Base-by-base conservation (phyloP, 108 stramenopile genomes). In the Skeletonema costatum region DNA sequence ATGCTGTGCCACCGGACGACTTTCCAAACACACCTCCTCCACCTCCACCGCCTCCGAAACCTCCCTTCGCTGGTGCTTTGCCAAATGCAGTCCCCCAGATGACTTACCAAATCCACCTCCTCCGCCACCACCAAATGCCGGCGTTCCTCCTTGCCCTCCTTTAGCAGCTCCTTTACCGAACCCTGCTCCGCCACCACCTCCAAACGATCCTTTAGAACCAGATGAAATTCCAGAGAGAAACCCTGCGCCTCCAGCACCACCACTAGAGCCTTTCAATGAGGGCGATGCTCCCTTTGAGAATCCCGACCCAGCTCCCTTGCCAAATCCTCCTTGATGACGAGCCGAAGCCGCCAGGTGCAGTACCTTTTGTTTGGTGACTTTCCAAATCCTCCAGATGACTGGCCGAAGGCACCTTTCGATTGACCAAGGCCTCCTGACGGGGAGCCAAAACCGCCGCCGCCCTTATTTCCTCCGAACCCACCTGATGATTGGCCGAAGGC, bases 171-270 rank as follows among this genome's bases (percentile, higher is more conserved):
- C 21, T 56, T 56, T 56, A 10, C 53, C 53, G 29, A 56, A 56
- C 11, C 25, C 53, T 25, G 25, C 25, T 2, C 53, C 53, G 11
- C 53, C 53, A 25, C 36, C 36, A 36, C 36, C 36, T 25, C 21
- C 53, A 25, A 56, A 56, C 4, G 21, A 8, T 56, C 53, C 53
- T 25, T 56, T 21, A 8, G 17, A 19, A 56, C 53, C 25, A 2
- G 53, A 56, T 25, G 53, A 25, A 56, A 56, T 9, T 56, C 53
- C 53, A 56, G 53, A 56, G 19, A 56, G 53, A 56, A 56, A 56
- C 2, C 53, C 53, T 25, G 53, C 53, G 53, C 53, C 53, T 9
- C 53, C 25, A 25, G 21, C 53, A 56, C 25, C 25, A 56, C 53
- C 53, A 6, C 53, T 56, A 17, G 53, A 56, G 53, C 53, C 53